Base-by-base conservation (phyloP, 108 stramenopile genomes). In the Seminavis robusta region DNA sequence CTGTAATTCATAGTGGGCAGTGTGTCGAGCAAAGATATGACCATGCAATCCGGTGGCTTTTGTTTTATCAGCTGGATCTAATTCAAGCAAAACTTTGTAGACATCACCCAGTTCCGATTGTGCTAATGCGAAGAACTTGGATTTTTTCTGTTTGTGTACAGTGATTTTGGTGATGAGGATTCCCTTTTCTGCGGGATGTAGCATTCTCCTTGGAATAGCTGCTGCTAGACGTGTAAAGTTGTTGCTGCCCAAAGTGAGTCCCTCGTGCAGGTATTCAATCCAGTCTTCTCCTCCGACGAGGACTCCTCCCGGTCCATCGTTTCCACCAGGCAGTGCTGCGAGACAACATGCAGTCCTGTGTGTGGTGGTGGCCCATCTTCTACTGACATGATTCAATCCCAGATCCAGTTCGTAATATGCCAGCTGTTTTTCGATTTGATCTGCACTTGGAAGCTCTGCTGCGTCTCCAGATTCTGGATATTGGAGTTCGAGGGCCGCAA, bases 381-480 rank as follows among this genome's bases (percentile, higher is more conserved):
- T 77, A 27, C 88, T 90, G 19, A 99, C 98, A 64, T 99, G 98
- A 74, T 99, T 99, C 41, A 99, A 76, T 33, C 98, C 98, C 36
- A 98, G 70, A 77, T 99, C 98, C 27, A 98, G 78, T 69, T 99
- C 97, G 70, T 99, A 99, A 68, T 97, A 96, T 10, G 96, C 86
- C 30, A 98, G 66, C 45, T 86, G 75, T 36, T 85, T 83, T 53
- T 79, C 73, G 8, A 40, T 41, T 4, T 44, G 56, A n/a, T n/a
- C n/a, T n/a, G n/a, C n/a, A 6, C 73, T 31, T 3, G 16, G 21
- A 16, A 8, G 16, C 25, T 52, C 63, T 3, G 65, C 52, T 52
- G 64, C 60, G 20, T 90, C 90, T 33, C 92, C 94, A 24, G 69
- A 55, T 9, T 95, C 95, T 8, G 73, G 73, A 64, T 99, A 99